These are phyloP conservation scores for Leishmania amazonensis DNA, from an alignment of 208 protist species.

Conservation along the genomic window DNA sequence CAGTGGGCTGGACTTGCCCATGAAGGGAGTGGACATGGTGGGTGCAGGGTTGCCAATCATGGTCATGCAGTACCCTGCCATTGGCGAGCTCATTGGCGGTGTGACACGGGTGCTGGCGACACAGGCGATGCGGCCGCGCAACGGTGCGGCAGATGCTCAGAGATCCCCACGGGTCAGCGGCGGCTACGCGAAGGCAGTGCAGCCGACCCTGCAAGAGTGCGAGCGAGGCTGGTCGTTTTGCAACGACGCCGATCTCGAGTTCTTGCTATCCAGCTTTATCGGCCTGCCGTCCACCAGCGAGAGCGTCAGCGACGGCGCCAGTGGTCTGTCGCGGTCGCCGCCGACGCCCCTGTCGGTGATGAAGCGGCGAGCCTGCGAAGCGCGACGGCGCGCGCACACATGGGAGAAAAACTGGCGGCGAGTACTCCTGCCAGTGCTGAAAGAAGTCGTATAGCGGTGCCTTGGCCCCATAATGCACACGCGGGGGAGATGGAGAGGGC, in stretches of 20 bases:
- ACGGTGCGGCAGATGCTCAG: not conserved
- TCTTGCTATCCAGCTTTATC: slow-evolving; percentile 46
- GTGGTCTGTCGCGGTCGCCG: not conserved
- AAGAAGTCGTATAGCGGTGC: slow-evolving; percentile 27
- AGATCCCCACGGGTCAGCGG: slow-evolving; percentile 16
- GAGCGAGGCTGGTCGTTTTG: slow-evolving; percentile 68
- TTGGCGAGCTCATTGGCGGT: slow-evolving; percentile 90
- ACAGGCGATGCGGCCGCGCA: slow-evolving; percentile 26
- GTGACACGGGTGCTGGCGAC: slow-evolving; percentile 26
- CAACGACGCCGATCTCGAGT: slow-evolving; percentile 55
- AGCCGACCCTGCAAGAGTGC: slow-evolving; percentile 41
- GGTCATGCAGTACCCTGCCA: slow-evolving; percentile 82
- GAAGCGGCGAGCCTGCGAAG: slow-evolving; percentile 32
- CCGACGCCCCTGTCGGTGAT: slow-evolving; percentile 31
- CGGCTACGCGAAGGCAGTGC: not conserved
- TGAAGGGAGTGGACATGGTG: slow-evolving; percentile 98
- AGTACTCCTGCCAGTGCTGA: slow-evolving; percentile 47
- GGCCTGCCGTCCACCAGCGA: slow-evolving; percentile 25
- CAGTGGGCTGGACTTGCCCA: slow-evolving; percentile 96
- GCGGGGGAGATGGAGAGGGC: no score
- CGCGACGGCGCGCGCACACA: slow-evolving; percentile 31
- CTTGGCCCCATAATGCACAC: not conserved
- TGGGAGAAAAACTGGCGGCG: slow-evolving; percentile 74
- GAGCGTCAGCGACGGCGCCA: not conserved
- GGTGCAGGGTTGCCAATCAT: slow-evolving; percentile 93